Evolutionary conservation across 2,329 filamentous ascomycete species (phyloP).

Genomic region (Cordyceps cateniannulata): DNA sequence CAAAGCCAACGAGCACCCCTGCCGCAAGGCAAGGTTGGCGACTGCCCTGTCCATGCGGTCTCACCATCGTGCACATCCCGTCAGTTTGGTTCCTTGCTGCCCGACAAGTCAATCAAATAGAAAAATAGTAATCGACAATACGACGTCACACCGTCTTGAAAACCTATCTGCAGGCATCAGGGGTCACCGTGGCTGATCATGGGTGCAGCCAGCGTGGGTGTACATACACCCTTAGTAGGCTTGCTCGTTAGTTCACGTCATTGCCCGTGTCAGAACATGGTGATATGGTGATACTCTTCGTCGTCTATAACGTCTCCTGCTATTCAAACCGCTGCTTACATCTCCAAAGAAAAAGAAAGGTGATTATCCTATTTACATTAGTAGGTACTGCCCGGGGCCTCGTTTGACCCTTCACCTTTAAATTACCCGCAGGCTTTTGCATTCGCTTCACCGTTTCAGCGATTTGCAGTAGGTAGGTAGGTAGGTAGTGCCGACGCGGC

Average conservation of each 20-base stretch:
- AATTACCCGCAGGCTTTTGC: not conserved
- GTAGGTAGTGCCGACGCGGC: not conserved
- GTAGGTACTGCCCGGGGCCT: too few species aligned
- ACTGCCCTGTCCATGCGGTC: not conserved
- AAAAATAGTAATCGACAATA: not conserved
- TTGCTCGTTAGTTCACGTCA: too few species aligned
- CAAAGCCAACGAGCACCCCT: too few species aligned
- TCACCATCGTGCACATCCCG: not conserved
- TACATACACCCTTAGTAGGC: too few species aligned
- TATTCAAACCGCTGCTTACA: not conserved
- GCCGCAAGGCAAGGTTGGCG: too few species aligned
- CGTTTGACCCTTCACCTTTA: too few species aligned
- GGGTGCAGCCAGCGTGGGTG: not conserved
- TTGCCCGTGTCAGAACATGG: too few species aligned
- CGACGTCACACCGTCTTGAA: conserved; percentile 1
- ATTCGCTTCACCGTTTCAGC: not conserved
- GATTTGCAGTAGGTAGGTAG: not conserved
- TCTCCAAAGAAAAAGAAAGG: not conserved
- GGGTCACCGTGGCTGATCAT: not conserved
- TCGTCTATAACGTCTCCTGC: not conserved
- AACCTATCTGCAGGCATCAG: not conserved
- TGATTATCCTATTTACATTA: too few species aligned
- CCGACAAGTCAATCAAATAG: not conserved
- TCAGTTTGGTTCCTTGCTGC: not conserved
- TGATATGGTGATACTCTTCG: not conserved